Base-by-base conservation (phyloP, 108 stramenopile species). In the Discostella pseudostelligera region DNA sequence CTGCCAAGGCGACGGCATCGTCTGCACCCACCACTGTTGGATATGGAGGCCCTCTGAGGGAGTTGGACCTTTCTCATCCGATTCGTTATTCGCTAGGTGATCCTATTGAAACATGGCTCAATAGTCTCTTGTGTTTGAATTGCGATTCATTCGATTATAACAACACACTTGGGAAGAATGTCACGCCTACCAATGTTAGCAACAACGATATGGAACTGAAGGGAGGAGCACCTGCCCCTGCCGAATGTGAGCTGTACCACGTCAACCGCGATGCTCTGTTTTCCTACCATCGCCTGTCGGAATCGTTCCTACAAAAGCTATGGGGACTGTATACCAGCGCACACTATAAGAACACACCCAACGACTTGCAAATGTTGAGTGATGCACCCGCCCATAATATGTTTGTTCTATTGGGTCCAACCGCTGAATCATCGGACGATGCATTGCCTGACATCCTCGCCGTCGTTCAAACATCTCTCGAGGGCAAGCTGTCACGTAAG, bases 311-410 rank as follows among this genome's bases (percentile, higher is more conserved):
- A 43, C 98, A 99, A 70, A 94, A 97, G 63, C 65, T 98, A 14
- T 96, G 96, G 97, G 87, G 94, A 10, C 92, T 99, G 3, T 98
- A 97, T 72, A 97, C 97, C 21, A 89, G 95, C 53, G 96, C 97
- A 1, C 99, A 99, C 81, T 99, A 99, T 92, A 98, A 98, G 69
- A 99, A 98, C 79, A 84, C 95, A 17, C 99, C 99, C 24, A 98
- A 98, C 67, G 99, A 99, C 76, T 80, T 99, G 49, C 97, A 98
- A 81, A 92, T 99, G 88, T 85, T 99, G 8, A 92, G 93, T 19
- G 99, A 99, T 79, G 97, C 99, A 20, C 99, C 99, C 10, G 95
- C 99, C 1, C 99, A 99, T 65, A 81, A 92, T 42, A 83, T 97
- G 2, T 99, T 98, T 80, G 97, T 97, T 7, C 81, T 99, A 10